phyloP scores from a whole-genome alignment of 257 asterid species.

The Gentiana dahurica region DNA sequence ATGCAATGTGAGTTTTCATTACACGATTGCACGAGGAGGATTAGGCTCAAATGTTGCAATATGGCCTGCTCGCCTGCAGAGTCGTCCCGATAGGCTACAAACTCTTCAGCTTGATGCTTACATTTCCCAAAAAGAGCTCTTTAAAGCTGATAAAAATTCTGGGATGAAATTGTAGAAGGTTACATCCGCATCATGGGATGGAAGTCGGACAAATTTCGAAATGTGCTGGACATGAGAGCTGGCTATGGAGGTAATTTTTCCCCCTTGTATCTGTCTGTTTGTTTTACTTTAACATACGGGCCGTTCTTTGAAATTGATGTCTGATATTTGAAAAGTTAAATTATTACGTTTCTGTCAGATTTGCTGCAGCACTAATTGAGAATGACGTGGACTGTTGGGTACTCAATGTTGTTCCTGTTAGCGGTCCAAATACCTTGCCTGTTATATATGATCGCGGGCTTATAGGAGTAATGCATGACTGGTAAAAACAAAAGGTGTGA shows the following conservation, averaged over 20 bases:
- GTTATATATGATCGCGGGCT: conserved; percentile 90
- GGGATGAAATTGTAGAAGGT: conserved; percentile 66
- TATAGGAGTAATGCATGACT: conserved; percentile 86
- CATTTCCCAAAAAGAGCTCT: conserved; percentile 69
- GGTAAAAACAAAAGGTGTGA: conserved; percentile 24
- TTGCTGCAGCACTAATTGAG: conserved; percentile 74
- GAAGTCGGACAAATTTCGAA: conserved; percentile 51
- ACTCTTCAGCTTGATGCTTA: conserved; percentile 67
- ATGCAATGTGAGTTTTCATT: conserved; percentile 8
- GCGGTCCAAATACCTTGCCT: conserved; percentile 88
- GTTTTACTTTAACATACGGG: not conserved
- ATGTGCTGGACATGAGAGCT: conserved; percentile 93
- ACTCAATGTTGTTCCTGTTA: conserved; percentile 83
- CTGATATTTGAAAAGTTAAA: not conserved
- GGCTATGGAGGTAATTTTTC: conserved; percentile 77
- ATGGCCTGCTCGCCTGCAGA: conserved; percentile 82
- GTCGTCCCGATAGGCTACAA: conserved; percentile 84
- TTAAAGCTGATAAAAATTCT: conserved; percentile 61
- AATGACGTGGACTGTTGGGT: conserved; percentile 79
- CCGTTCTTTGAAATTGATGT: conserved; percentile 8
- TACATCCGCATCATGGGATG: conserved; percentile 50
- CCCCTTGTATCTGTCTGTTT: conserved; percentile 7
- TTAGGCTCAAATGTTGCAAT: conserved; percentile 57
- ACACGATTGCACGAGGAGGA: conserved; percentile 73
- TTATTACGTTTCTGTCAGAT: conserved; percentile 43